Conservation (phyloP, 441 rosid species). For the Populus hybrid region DNA sequence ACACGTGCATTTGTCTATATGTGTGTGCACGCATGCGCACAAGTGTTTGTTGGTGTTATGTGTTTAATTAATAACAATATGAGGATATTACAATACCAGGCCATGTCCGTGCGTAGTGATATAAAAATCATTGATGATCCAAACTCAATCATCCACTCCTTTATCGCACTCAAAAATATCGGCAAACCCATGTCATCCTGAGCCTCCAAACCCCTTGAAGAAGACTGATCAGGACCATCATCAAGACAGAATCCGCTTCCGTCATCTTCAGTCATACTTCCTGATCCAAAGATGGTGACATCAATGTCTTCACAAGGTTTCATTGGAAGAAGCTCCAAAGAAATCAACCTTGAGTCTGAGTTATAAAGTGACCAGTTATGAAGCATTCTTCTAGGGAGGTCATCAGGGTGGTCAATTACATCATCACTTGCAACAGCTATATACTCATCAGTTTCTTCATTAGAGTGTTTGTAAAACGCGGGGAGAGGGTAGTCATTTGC, state of each 20-base stretch:
- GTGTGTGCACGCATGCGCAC: neutral
- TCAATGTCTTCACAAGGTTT: constrained; percentile 64
- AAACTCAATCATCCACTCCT: constrained; percentile 85
- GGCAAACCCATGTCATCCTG: constrained; percentile 46
- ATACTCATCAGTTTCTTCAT: constrained; percentile 67
- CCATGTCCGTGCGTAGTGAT: constrained; percentile 71
- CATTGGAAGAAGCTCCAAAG: constrained; percentile 89
- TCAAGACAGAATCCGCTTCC: constrained; percentile 59
- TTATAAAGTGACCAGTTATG: constrained; percentile 87
- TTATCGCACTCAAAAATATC: constrained; percentile 60
- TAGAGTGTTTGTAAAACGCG: constrained; percentile 53
- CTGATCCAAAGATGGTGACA: constrained; percentile 79
- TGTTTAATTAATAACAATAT: neutral
- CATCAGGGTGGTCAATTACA: constrained; percentile 29
- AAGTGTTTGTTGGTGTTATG: neutral
- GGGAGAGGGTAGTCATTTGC: constrained; percentile 86
- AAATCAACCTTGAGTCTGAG: constrained; percentile 58
- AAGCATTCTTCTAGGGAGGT: constrained; percentile 63
- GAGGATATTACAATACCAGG: constrained; percentile 47
- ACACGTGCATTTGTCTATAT: neutral
- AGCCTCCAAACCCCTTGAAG: constrained; percentile 30
- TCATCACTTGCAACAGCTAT: constrained; percentile 39
- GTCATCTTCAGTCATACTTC: constrained; percentile 58
- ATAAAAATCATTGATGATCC: constrained; percentile 51
- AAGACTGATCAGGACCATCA: constrained; percentile 35